Conservation (phyloP, 148 eudicot genomes). For the Linanthus parryae region DNA sequence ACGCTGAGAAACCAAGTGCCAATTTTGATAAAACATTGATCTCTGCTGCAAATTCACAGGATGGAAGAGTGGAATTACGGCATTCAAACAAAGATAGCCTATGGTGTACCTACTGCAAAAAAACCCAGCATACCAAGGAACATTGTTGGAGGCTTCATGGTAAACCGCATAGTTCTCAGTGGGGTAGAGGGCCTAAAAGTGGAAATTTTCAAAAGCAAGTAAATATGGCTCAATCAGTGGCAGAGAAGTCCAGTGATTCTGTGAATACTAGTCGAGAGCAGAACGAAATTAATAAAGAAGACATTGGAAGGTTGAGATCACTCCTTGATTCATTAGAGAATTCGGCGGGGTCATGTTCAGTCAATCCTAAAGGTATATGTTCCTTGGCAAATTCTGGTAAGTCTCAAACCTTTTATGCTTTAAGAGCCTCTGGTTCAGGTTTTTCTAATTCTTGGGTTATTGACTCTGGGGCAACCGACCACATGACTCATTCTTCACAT, state of each 20-base stretch:
- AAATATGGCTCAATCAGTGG: neutral
- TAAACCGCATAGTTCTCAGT: too few relatives aligned
- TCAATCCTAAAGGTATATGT: neutral
- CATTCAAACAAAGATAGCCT: too few relatives aligned
- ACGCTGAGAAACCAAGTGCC: too few relatives aligned
- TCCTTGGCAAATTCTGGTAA: too few relatives aligned
- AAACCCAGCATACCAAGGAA: neutral
- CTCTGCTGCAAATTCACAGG: too few relatives aligned
- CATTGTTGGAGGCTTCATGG: too few relatives aligned
- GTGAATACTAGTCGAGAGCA: neutral
- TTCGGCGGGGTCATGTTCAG: too few relatives aligned
- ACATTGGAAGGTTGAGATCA: neutral
- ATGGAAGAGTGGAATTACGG: too few relatives aligned
- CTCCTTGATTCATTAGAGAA: too few relatives aligned
- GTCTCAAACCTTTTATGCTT: neutral
- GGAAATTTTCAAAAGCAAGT: neutral
- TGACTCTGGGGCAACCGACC: conserved; percentile 5
- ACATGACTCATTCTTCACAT: conserved; percentile 3
- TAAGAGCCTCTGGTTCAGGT: neutral
- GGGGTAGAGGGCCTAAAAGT: too few relatives aligned
- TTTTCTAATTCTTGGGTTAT: neutral
- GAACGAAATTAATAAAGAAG: neutral
- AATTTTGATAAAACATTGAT: too few relatives aligned
- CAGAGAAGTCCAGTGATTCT: neutral
- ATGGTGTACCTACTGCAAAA: conserved; percentile 7